Conservation (phyloP, 352 stramenopile genomes). For the Phytophthora kernoviae region DNA sequence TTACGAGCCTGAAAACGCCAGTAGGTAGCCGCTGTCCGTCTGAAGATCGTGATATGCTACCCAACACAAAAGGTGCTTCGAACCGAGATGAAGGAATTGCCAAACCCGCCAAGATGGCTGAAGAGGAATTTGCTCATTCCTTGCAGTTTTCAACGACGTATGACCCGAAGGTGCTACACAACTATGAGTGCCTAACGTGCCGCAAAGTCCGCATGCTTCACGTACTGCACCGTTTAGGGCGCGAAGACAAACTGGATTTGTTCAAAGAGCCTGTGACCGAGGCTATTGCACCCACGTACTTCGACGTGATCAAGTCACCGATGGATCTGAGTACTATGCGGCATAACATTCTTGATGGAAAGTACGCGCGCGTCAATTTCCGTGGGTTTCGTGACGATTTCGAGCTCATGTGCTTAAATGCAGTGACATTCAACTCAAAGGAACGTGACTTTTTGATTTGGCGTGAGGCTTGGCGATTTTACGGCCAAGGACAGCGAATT, state of each 20-base stretch:
- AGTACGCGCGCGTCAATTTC: conserved; percentile 79
- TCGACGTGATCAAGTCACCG: conserved; percentile 91
- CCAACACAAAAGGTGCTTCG: conserved; percentile 12
- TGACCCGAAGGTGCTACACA: conserved; percentile 70
- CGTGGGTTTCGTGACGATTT: conserved; percentile 90
- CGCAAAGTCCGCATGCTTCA: conserved; percentile 78
- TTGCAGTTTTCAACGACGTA: conserved; percentile 72
- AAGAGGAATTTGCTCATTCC: conserved; percentile 66
- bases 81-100: conserved; percentile 28
- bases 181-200: conserved; percentile 87
- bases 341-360: conserved; percentile 64
- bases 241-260: conserved; percentile 87
- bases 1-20: conserved; percentile 18
- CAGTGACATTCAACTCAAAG: conserved; percentile 95
- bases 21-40: conserved; percentile 27
- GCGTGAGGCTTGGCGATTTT: conserved; percentile 93
- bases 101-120: conserved; percentile 58
- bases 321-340: conserved; percentile 94
- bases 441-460: conserved; percentile 91
- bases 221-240: conserved; percentile 58
- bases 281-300: conserved; percentile 92
- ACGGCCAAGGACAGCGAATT: conserved; percentile 79
- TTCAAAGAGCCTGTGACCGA: conserved; percentile 95
- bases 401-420: conserved; percentile 96
- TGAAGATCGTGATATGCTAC: conserved; percentile 22